A percentile compares a stretch with the other conserved stretches of the same genome.
These are phyloP conservation scores for Candida maltosa DNA, from an alignment of 805 yeast species.

Conservation along the genomic window DNA sequence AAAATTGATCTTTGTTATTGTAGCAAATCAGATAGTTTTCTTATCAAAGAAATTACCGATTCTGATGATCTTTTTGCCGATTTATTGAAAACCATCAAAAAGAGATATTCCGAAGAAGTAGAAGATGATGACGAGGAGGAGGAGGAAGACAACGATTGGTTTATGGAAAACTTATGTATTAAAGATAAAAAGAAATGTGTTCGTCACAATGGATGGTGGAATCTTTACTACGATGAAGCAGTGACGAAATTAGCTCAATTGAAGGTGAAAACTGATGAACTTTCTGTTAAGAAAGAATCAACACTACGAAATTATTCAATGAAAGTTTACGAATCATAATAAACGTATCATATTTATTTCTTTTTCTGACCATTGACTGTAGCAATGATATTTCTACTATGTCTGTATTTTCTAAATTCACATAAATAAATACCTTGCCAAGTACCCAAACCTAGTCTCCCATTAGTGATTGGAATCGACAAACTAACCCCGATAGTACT, in stretches of 20 bases:
- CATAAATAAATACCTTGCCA: conserved; percentile 84
- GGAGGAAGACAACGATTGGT: conserved; percentile 10
- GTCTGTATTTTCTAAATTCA: conserved; percentile 66
- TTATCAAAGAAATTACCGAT: conserved; percentile 2
- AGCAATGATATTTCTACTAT: conserved; percentile 65
- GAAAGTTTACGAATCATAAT: conserved; percentile 17
- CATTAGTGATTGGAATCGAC: conserved; percentile 67
- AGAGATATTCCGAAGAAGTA: conserved; percentile 11
- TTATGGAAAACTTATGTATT: conserved; percentile 36
- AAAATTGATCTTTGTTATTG: conserved; percentile 55
- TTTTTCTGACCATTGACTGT: conserved; percentile 62
- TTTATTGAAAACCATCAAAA: conserved; percentile 14
- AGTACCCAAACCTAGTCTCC: conserved; percentile 68
- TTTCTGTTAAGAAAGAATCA: conserved; percentile 22
- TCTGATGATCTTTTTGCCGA: conserved; percentile 8
- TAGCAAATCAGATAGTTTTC: conserved; percentile 21
- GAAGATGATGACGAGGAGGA: conserved; percentile 8
- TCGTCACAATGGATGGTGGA: conserved; percentile 53
- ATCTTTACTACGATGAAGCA: conserved; percentile 31
- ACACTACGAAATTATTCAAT: conserved; percentile 37
- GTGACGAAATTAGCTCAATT: conserved; percentile 29
- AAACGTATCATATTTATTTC: conserved; percentile 2
- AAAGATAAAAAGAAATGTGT: conserved; percentile 54
- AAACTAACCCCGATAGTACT: conserved; percentile 59
- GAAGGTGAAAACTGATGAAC: conserved; percentile 25